phyloP scores from a whole-genome alignment of 768 basidiomycete genomes.

The Russula ochroleuca region DNA sequence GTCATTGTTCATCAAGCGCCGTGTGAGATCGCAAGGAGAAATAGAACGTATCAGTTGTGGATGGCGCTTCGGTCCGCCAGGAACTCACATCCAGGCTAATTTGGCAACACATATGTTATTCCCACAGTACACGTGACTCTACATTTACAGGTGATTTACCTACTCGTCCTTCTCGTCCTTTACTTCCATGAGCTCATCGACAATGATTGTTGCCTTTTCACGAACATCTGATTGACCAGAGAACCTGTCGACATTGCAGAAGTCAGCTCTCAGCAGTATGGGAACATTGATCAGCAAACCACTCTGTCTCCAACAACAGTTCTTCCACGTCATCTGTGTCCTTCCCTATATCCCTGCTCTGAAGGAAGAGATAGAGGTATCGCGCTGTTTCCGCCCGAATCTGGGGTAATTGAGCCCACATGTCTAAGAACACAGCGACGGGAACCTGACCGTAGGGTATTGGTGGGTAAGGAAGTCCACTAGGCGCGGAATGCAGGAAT shows the following conservation, averaged over 20 bases:
- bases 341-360: constrained; percentile 59
- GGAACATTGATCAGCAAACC: constrained; percentile 42
- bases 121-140: constrained; percentile 15
- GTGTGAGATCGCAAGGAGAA: constrained; percentile 2
- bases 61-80: not conserved
- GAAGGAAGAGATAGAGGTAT: constrained; percentile 71
- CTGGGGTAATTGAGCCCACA: constrained; percentile 39
- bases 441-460: constrained; percentile 68
- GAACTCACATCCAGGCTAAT: constrained; percentile 8
- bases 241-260: constrained; percentile 9
- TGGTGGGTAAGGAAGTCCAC: constrained; percentile 66
- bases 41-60: not conserved
- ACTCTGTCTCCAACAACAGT: constrained; percentile 74
- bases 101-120: constrained; percentile 8
- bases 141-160: not conserved
- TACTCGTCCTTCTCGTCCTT: constrained; percentile 5
- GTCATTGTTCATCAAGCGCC: constrained; percentile 17
- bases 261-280: not conserved
- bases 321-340: constrained; percentile 67
- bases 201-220: constrained; percentile 23
- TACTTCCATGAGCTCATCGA: constrained; percentile 7
- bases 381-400: constrained; percentile 79
- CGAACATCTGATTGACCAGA: constrained; percentile 15
- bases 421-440: constrained; percentile 21
- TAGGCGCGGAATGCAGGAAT: constrained; percentile 44